phyloP scores from a whole-genome alignment of 495 filamentous ascomycete genomes.

The Penicillium turbatum region DNA sequence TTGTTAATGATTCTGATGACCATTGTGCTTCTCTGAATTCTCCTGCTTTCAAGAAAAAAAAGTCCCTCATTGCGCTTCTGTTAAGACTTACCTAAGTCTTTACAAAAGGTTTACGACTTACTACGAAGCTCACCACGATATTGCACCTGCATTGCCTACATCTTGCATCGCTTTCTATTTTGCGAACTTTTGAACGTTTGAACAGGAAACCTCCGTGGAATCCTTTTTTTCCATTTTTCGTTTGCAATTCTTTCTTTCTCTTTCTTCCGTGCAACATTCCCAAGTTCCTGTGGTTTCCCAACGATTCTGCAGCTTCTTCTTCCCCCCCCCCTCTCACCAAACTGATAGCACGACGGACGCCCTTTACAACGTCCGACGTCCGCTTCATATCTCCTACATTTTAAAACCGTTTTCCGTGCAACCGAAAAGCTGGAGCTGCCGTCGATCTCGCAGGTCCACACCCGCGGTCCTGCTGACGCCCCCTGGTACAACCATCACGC shows the following conservation, averaged over 20 bases:
- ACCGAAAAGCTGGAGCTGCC: conserved; percentile 99
- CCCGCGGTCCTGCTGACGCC: conserved; percentile 79
- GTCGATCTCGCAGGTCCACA: conserved; percentile 84
- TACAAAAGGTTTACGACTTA: conserved; percentile 30
- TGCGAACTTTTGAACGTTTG: background rate
- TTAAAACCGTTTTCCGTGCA: conserved; percentile 44
- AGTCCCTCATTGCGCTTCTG: background rate
- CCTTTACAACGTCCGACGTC: conserved; percentile 26
- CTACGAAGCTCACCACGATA: conserved; percentile 27
- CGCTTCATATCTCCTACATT: conserved; percentile 23
- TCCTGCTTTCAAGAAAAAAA: conserved; percentile 11
- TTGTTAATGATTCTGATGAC: conserved; percentile 55
- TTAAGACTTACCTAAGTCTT: conserved; percentile 16
- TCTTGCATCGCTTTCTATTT: conserved; percentile 26
- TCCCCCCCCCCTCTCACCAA: conserved; percentile 1
- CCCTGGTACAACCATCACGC: conserved; percentile 73
- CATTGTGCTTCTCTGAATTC: conserved; percentile 30
- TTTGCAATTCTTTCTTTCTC: conserved; percentile 2
- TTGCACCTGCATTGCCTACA: conserved; percentile 34
- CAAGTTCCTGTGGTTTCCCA: conserved; percentile 1
- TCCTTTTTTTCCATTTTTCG: background rate
- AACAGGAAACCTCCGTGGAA: background rate
- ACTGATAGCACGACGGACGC: conserved; percentile 26
- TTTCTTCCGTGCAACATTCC: conserved; percentile 6
- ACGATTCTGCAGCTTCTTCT: conserved; percentile 6